Base-by-base conservation (phyloP, 345 rosid species). In the Hevea brasiliensis region DNA sequence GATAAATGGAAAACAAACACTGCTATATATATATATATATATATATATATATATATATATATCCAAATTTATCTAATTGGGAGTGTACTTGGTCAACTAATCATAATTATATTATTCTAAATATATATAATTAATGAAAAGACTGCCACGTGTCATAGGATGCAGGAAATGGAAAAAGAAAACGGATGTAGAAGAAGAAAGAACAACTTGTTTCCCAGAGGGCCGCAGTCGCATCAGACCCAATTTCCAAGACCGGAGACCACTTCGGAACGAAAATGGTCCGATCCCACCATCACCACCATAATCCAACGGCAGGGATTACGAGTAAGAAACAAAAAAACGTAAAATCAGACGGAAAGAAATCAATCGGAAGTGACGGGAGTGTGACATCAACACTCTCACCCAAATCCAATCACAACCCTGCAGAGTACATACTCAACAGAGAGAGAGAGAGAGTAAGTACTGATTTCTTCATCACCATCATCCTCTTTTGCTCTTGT, bases 221-320 rank as follows among this genome's bases (percentile, higher is more conserved):
- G 42, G 83, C 24, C 75, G 84, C 82, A 81, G 85, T 71, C 61
- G 44, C 50, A 45, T 63, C 68, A 13, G n/a, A 37, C 37, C 72
- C 85, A 73, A 73, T 65, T 84, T n/a, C 84, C 83, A 48, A 75
- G 61, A 64, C 15, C 23, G 15, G 37, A 32, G 37, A 32, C 37
- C 37, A 32, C 37, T 32, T 32, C 3, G 2, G 37, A 4, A 32
- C 37, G 37, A n/a, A 32, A 32, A 32, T 32, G 37, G 2, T 32
- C 37, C 2, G 37, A 32, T 32, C 37, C 37, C 37, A 32, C 37
- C 37, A 10, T n/a, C 9, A 7, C 27, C 0, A 65, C 50, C 35
- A 37, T 24, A 35, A 83, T 80, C 86, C 3, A 4, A 80, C 84
- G 82, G 86, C 78, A n/a, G 72, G 61, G 55, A 69, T 1, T 32